These are phyloP conservation scores for Dryadomyces sulphureus DNA, from an alignment of 2,329 filamentous ascomycete genomes.

Conservation along the genomic window DNA sequence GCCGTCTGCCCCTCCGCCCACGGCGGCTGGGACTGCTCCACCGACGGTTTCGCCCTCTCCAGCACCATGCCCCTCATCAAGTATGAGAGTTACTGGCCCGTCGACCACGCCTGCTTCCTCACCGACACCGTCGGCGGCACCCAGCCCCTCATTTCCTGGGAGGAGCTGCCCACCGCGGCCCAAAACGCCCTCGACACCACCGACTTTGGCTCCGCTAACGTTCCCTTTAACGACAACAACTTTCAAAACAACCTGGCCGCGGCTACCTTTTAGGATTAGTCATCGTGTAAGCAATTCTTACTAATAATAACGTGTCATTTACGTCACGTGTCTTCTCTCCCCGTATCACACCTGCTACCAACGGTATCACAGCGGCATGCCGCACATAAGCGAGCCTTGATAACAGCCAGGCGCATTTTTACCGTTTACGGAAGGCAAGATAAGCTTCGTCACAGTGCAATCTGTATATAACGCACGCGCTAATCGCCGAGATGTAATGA, in stretches of 20 bases:
- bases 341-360: too few relatives aligned
- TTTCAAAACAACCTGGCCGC: slow-evolving; percentile 11
- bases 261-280: slow-evolving; percentile 5
- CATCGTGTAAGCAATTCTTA: too few relatives aligned
- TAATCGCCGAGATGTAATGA: too few relatives aligned
- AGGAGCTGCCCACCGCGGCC: slow-evolving; percentile 20
- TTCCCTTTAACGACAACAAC: slow-evolving; percentile 21
- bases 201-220: slow-evolving; percentile 25
- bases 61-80: slow-evolving; percentile 15
- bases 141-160: slow-evolving; percentile 29
- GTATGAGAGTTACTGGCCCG: slow-evolving; percentile 17
- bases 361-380: too few relatives aligned
- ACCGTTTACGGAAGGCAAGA: too few relatives aligned
- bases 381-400: too few relatives aligned
- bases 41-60: slow-evolving; percentile 9
- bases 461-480: too few relatives aligned
- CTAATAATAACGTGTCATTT: too few relatives aligned
- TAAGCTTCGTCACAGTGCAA: too few relatives aligned
- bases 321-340: too few relatives aligned
- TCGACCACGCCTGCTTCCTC: slow-evolving; percentile 18
- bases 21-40: slow-evolving; percentile 18
- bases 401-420: too few relatives aligned
- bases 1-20: slow-evolving; percentile 21
- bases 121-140: slow-evolving; percentile 15
- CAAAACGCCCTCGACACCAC: slow-evolving; percentile 20